A percentile compares a stretch with the other conserved stretches of the same genome.
Evolutionary conservation across 2,329 filamentous ascomycete genomes (phyloP).

Genomic region (Neofusicoccum sp.): DNA sequence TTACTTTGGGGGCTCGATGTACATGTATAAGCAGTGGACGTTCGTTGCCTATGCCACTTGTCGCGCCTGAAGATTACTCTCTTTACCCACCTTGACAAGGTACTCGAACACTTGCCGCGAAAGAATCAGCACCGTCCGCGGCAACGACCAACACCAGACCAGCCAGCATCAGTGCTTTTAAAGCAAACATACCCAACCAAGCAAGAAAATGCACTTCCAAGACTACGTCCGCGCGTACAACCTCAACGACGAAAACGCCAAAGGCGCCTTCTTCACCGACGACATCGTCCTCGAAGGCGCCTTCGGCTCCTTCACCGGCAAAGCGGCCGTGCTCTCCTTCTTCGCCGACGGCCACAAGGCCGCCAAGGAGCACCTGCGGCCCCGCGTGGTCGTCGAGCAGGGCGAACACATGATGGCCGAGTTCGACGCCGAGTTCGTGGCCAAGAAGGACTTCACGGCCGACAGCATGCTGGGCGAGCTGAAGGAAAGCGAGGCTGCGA

Average conservation of each 20-base stretch:
- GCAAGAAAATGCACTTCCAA: not conserved
- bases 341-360: not conserved
- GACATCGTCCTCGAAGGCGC: not conserved
- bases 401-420: not conserved
- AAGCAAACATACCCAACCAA: not conserved
- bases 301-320: not conserved
- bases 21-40: not conserved
- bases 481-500: not conserved
- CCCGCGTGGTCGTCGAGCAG: not conserved
- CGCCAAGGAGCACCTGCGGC: not conserved
- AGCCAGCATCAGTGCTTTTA: not conserved
- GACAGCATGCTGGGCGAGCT: not conserved
- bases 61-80: not conserved
- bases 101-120: not conserved
- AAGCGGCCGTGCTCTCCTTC: not conserved
- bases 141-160: not conserved
- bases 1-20: not conserved
- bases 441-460: not conserved
- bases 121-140: not conserved
- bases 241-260: not conserved
- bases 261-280: not conserved
- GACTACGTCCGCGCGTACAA: not conserved
- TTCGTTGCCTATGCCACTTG: not conserved
- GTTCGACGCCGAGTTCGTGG: not conserved
- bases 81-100: not conserved